Base-by-base conservation (phyloP, 2,329 filamentous ascomycete genomes). In the Aureobasidium sp. region DNA sequence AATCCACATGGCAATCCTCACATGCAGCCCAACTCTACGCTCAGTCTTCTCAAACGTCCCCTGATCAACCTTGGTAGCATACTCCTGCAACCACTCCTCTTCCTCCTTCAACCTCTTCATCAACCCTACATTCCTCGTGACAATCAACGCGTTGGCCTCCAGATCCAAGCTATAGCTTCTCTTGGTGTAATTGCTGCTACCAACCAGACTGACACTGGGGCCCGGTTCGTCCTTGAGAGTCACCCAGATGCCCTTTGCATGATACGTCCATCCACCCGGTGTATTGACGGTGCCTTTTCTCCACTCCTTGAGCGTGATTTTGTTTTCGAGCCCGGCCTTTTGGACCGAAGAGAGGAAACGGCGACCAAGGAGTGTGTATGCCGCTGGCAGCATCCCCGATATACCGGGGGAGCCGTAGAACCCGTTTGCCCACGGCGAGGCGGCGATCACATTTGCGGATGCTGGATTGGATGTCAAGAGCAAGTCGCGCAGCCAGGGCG, bases 181-280 rank as follows among this genome's bases (percentile, higher is more conserved):
- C 73, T 94, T 92, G 0, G 94, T 99, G 75, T 97, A 99, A 72
- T 99, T 99, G 11, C 89, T 94, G 71, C 90, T 95, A 1, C 94
- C 94, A 0, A 99, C 84, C 20, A 97, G 81, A 36, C 87, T 95
- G 61, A 97, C 80, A 52, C 87, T 87, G 0, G 91, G 91, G 42
- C 86, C 77, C 39, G 79, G 74, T 51, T 87, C 41, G 71, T 48
- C 29, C 15, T 52, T 76, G 61, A 93, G 79, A 0, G 89, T 90
- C 29, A 97, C 81, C 93, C 93, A 97, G 2, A 97, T 80, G 0
- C 94, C 94, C 75, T 99, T 99, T 52, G 94, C 94, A 70, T 99
- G 94, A 74, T 99, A 99, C 0, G 93, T 97, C 94, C 95, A 99
- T 0, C 91, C 93, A 1, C 81, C 90, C 0, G 89, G 86, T 68